Conservation (phyloP, 1,139 yeast species). For the Geotrichum aggregatum region DNA sequence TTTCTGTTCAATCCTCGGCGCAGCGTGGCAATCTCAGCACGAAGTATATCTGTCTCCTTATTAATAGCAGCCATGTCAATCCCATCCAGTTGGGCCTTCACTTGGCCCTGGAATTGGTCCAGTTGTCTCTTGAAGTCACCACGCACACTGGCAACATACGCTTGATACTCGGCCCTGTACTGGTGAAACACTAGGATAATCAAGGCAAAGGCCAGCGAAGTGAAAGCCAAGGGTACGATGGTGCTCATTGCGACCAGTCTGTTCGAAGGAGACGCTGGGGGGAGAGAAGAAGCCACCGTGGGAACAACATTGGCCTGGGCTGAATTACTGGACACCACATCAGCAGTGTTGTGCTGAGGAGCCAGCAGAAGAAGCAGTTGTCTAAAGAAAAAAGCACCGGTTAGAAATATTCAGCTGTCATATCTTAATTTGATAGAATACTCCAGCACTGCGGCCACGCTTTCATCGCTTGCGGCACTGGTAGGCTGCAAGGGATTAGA, state of each 20-base stretch:
- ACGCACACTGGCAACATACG: conserved; percentile 1
- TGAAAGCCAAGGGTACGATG: not conserved
- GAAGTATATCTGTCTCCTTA: not conserved
- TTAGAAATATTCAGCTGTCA: no score
- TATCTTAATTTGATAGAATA: no score
- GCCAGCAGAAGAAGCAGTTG: no score
- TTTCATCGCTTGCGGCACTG: no score
- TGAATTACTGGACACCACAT: not conserved
- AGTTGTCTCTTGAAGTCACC: conserved; percentile 2
- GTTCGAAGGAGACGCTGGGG: not conserved
- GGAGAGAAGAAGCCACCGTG: not conserved
- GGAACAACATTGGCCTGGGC: not conserved
- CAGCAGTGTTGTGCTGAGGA: not conserved
- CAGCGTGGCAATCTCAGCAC: conserved; percentile 3
- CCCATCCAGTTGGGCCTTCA: conserved; percentile 41
- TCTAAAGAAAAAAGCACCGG: no score
- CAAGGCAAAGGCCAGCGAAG: conserved; percentile 1
- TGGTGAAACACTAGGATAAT: not conserved
- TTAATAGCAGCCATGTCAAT: conserved; percentile 27
- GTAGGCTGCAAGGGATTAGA: no score
- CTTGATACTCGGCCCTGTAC: not conserved
- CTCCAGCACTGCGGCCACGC: no score
- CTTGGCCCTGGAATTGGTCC: conserved; percentile 32
- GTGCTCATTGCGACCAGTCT: not conserved
- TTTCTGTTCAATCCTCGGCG: conserved; percentile 3